Percentiles rank a stretch among this genome's conserved stretches.
Evolutionary conservation across 805 yeast species (phyloP).

Genomic region (Candida ortonii): DNA sequence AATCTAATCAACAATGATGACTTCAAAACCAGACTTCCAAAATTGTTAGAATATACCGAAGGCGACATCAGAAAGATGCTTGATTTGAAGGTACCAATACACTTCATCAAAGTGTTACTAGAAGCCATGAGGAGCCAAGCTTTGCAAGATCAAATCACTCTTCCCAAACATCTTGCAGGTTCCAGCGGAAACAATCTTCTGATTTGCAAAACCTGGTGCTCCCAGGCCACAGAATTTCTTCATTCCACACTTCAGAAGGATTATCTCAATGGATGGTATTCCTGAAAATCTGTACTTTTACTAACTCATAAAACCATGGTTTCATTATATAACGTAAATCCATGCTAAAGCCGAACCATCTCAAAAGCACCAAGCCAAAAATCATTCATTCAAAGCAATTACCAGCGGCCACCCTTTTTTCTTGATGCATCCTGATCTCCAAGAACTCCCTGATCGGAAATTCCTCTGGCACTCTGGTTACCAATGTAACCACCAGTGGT

Average conservation of each 20-base stretch:
- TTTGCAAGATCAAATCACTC: too few relatives aligned
- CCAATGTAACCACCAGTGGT: conserved; percentile 8
- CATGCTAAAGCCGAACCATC: too few relatives aligned
- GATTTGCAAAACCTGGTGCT: conserved; percentile 26
- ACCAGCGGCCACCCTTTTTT: too few relatives aligned
- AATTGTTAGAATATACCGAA: conserved; percentile 22
- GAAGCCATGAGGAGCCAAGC: conserved; percentile 9
- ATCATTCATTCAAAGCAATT: too few relatives aligned
- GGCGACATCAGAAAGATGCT: conserved; percentile 18
- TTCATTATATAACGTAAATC: too few relatives aligned
- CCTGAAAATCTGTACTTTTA: conserved; percentile 8
- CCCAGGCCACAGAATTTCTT: conserved; percentile 18
- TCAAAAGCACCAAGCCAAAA: too few relatives aligned
- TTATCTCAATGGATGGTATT: conserved; percentile 30
- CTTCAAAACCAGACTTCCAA: conserved; percentile 23
- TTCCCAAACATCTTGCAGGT: conserved; percentile 7
- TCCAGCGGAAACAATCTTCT: conserved; percentile 5
- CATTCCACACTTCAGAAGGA: conserved; percentile 18
- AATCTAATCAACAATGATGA: conserved; percentile 17
- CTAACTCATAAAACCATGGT: conserved; percentile 2
- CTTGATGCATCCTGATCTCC: too few relatives aligned
- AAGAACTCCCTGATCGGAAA: conserved; percentile 12
- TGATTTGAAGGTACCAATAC: conserved; percentile 20
- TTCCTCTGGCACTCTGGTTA: conserved; percentile 11
- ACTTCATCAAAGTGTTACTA: conserved; percentile 15